Evolutionary conservation across 371 early-diverging fungal genomes (phyloP), one percentile per base, ranked within the genome.

Genomic region (Apophysomyces trapeziformis): DNA sequence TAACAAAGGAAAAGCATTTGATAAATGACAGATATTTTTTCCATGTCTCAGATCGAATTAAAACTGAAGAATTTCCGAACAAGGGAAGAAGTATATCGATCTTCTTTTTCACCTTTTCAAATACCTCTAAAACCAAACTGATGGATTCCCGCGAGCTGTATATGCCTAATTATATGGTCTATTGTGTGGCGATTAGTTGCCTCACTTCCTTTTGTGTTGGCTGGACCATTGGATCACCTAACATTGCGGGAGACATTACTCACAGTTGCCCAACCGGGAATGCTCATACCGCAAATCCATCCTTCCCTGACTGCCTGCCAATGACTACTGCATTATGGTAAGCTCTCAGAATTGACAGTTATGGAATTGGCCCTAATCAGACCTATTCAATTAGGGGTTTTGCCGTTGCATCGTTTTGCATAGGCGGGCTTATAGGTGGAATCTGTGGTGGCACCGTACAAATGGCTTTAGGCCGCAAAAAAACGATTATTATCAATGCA

Each of bases 371-470:
- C 32, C 2, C 32, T 26, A 26, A 26, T 26, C 32, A 26, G 32
- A 26, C 32, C 32, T 26, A 26, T 26, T 36, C 35, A 67, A 44
- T 63, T 79, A 85, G 79, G 82, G 90, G 88, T n/a, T 73, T 91
- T 56, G 86, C 89, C 1, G 87, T 90, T 12, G 85, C 89, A 0
- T 75, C 85, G 12, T 88, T 87, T 60, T 85, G 88, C 39, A 63
- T 92, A n/a, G 93, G 94, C 43, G 96, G 94, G 5, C 65, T 92
- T 6, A 57, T 87, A 0, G 94, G 92, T 37, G 91, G 90, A 12
- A 71, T 93, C 1, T 63, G 61, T 8, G 91, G 87, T 35, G 90
- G 90, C 5, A 63, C 63, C 0, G 67, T 89, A 1, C 82, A 87
- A 57, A 84, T 85, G 38, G 60, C 67, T n/a, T 72, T 85, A 57